Conservation (phyloP, 78 protist species). For the Ministeria vibrans region DNA sequence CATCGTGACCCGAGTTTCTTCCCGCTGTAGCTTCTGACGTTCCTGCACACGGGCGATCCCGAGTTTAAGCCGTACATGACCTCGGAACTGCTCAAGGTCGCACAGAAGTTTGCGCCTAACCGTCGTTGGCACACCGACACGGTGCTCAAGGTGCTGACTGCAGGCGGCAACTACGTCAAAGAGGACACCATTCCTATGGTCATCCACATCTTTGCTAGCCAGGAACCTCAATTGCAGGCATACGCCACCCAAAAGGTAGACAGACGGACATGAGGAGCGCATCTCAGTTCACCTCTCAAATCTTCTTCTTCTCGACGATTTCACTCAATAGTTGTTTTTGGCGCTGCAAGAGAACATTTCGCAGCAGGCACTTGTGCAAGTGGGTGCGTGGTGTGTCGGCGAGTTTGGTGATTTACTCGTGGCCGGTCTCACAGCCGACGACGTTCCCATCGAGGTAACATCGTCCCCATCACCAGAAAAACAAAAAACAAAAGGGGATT, state of each 20-base stretch:
- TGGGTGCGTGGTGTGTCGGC: constrained; percentile 83
- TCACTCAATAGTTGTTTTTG: too few species aligned
- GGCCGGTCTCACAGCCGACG: neutral
- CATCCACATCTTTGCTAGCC: constrained; percentile 36
- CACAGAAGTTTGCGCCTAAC: constrained; percentile 77
- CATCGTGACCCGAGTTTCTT: constrained; percentile 54
- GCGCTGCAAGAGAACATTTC: constrained; percentile 29
- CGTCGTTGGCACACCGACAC: constrained; percentile 94
- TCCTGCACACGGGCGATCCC: constrained; percentile 51
- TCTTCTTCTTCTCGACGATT: too few species aligned
- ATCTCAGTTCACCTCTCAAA: too few species aligned
- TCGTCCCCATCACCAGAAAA: too few species aligned
- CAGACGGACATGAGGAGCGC: too few species aligned
- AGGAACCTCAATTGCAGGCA: constrained; percentile 47
- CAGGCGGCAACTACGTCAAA: constrained; percentile 59
- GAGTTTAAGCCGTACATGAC: constrained; percentile 68
- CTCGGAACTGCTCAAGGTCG: constrained; percentile 64
- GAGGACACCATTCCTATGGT: constrained; percentile 66
- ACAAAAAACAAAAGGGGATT: too few species aligned
- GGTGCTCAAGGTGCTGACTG: constrained; percentile 60
- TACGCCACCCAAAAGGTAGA: constrained; percentile 63
- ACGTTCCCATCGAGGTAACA: neutral
- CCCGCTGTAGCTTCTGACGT: constrained; percentile 64
- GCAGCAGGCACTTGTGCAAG: constrained; percentile 42
- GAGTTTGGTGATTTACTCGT: constrained; percentile 77